phyloP scores from a whole-genome alignment of 495 filamentous ascomycete genomes.

The Hyaloscypha bicolor region DNA sequence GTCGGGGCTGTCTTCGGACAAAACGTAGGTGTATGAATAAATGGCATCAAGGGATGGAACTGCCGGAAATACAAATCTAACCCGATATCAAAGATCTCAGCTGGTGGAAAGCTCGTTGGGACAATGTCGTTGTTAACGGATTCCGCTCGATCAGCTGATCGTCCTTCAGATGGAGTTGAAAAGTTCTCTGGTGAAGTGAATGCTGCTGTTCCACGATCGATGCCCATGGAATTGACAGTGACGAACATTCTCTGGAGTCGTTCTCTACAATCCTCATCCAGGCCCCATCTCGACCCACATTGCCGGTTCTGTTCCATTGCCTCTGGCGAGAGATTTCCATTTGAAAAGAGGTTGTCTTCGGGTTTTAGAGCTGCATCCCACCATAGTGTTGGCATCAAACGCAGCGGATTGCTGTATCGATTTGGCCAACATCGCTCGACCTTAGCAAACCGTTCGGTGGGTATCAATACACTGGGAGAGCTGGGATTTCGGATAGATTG shows the following conservation, averaged over 20 bases:
- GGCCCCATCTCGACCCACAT: conserved; percentile 47
- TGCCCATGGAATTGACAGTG: conserved; percentile 31
- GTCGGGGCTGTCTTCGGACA: conserved; percentile 46
- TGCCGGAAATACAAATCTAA: conserved; percentile 55
- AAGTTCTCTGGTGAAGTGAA: conserved; percentile 34
- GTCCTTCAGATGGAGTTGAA: conserved; percentile 15
- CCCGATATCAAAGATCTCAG: conserved; percentile 58
- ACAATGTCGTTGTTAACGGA: conserved; percentile 31
- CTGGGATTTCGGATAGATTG: conserved; percentile 38
- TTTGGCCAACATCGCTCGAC: conserved; percentile 55
- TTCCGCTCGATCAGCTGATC: conserved; percentile 8
- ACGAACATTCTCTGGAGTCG: conserved; percentile 45
- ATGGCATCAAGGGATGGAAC: conserved; percentile 53
- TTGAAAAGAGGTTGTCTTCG: conserved; percentile 49
- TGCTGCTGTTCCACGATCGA: conserved; percentile 35
- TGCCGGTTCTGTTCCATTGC: conserved; percentile 31
- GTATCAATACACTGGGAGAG: conserved; percentile 41
- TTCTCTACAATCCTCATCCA: conserved; percentile 52
- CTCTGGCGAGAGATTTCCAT: conserved; percentile 32
- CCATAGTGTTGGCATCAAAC: conserved; percentile 54
- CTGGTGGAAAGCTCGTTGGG: conserved; percentile 46
- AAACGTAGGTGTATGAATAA: conserved; percentile 54
- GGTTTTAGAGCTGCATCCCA: conserved; percentile 45
- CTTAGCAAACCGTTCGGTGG: conserved; percentile 49
- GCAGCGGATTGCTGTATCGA: conserved; percentile 43